These are phyloP conservation scores for Rhizopogon roseolus DNA, from an alignment of 768 basidiomycete species.

Conservation along the genomic window DNA sequence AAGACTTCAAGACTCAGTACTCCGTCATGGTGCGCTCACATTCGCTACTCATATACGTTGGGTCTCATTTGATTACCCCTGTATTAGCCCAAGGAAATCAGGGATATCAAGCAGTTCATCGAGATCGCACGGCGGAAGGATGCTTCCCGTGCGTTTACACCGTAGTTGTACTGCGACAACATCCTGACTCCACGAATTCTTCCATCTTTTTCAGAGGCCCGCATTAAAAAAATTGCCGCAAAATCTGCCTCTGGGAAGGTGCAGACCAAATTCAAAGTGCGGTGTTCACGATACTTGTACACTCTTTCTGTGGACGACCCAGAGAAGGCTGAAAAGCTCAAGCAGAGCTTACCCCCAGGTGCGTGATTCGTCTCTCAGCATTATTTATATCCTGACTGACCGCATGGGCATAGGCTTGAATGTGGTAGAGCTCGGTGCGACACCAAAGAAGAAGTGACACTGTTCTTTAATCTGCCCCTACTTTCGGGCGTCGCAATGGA, in stretches of 20 bases:
- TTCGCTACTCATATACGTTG: not conserved
- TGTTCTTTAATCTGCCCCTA: constrained; percentile 6
- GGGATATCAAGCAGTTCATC: constrained; percentile 98
- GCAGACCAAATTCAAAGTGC: constrained; percentile 97
- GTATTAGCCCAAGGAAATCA: constrained; percentile 89
- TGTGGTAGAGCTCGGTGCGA: constrained; percentile 67
- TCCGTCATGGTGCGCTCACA: constrained; percentile 22
- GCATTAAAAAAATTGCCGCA: constrained; percentile 91
- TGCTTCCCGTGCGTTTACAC: constrained; percentile 74
- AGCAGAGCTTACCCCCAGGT: constrained; percentile 95
- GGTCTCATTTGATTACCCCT: constrained; percentile 4
- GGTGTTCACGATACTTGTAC: constrained; percentile 95
- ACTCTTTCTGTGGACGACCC: constrained; percentile 94
- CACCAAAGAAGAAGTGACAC: constrained; percentile 67
- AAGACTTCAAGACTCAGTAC: constrained; percentile 10
- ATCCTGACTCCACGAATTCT: not conserved
- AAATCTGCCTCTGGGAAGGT: constrained; percentile 65
- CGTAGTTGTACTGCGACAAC: not conserved
- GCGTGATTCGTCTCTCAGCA: constrained; percentile 23
- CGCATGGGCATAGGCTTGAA: constrained; percentile 50
- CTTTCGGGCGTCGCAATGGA: not conserved
- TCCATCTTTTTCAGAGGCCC: constrained; percentile 60
- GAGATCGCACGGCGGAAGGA: constrained; percentile 96
- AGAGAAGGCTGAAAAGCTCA: constrained; percentile 98
- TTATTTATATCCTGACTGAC: not conserved